phyloP scores from a whole-genome alignment of 129 eudicot genomes.

The Artemisia annua region DNA sequence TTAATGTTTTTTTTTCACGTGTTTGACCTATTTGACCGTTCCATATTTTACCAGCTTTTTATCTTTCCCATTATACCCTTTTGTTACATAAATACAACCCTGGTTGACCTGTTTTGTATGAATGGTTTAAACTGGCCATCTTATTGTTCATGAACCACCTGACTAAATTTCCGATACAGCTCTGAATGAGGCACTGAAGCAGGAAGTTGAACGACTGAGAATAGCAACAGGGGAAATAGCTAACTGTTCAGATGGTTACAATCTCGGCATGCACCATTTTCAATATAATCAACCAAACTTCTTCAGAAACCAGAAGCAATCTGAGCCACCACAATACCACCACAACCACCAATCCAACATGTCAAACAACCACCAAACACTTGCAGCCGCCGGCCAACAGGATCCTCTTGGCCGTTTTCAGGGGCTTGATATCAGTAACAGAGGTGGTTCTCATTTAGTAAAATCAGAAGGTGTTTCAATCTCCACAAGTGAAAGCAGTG shows the following conservation, averaged over 20 bases:
- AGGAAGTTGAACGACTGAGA: conserved; percentile 82
- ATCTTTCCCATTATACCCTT: too few relatives aligned
- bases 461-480: conserved; percentile 65
- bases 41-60: too few relatives aligned
- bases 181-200: conserved; percentile 82
- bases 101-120: background rate
- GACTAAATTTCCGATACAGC: conserved; percentile 45
- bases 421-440: conserved; percentile 62
- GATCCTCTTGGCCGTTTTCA: conserved; percentile 68
- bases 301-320: conserved; percentile 43
- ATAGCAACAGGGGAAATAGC: conserved; percentile 74
- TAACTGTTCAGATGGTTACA: conserved; percentile 55
- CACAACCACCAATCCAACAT: conserved; percentile 16
- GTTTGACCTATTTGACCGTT: too few relatives aligned
- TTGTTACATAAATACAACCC: background rate
- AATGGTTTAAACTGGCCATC: background rate
- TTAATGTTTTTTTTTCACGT: too few relatives aligned
- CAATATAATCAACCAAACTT: conserved; percentile 53
- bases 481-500: conserved; percentile 67
- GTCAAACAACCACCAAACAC: conserved; percentile 30
- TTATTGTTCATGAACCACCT: background rate
- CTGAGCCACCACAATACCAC: conserved; percentile 48
- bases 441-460: conserved; percentile 43
- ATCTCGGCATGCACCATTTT: conserved; percentile 52
- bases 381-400: conserved; percentile 42